Conservation (phyloP, 2,329 filamentous ascomycete species). For the Diaporthe sp. region DNA sequence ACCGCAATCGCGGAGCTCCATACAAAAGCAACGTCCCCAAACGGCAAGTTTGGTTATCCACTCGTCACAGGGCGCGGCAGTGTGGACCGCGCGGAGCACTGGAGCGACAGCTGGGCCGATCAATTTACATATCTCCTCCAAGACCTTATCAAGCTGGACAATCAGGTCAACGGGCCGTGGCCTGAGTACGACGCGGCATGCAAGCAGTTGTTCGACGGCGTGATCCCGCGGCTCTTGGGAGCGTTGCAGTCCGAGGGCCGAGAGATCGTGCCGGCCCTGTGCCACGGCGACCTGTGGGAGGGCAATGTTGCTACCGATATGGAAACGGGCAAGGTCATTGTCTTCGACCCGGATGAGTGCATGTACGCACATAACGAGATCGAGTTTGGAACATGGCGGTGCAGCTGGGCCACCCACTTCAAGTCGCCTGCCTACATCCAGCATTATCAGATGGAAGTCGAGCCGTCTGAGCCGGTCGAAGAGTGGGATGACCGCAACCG, state of each 20-base stretch:
- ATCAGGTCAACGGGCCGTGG: constrained; percentile 17
- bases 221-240: constrained; percentile 22
- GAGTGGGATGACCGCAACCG: constrained; percentile 31
- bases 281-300: constrained; percentile 33
- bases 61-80: constrained; percentile 12
- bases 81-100: not conserved
- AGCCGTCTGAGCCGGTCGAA: constrained; percentile 22
- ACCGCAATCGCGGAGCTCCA: constrained; percentile 28
- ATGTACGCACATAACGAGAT: constrained; percentile 34
- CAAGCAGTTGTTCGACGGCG: constrained; percentile 3
- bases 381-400: constrained; percentile 28
- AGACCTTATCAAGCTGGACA: constrained; percentile 21
- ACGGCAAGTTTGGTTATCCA: constrained; percentile 21
- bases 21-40: not conserved
- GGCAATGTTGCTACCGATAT: constrained; percentile 29
- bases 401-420: constrained; percentile 38
- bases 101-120: constrained; percentile 13
- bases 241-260: constrained; percentile 17
- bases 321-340: constrained; percentile 3
- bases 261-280: not conserved
- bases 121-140: constrained; percentile 15
- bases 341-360: constrained; percentile 30
- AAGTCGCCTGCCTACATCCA: constrained; percentile 8
- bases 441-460: constrained; percentile 5
- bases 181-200: constrained; percentile 17